Conservation (phyloP, 2,329 filamentous ascomycete species). For the Aspergillus arachidicola region DNA sequence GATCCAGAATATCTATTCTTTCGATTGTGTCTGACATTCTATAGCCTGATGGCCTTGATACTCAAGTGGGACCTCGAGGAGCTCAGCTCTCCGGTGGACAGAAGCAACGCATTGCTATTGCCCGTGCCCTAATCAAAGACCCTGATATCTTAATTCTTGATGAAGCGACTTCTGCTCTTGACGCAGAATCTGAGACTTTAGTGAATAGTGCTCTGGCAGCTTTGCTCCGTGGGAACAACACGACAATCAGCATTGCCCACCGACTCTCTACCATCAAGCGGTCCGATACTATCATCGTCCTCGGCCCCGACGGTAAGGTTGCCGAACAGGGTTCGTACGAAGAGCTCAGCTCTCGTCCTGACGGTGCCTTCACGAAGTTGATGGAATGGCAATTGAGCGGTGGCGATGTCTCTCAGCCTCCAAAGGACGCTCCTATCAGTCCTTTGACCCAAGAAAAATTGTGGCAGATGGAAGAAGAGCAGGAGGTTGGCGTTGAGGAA, state of each 20-base stretch:
- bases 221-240: slow-evolving; percentile 83
- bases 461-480: slow-evolving; percentile 48
- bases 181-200: slow-evolving; percentile 94
- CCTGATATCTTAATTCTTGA: slow-evolving; percentile 97
- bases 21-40: slow-evolving; percentile 15
- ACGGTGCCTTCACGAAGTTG: slow-evolving; percentile 87
- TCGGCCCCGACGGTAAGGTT: slow-evolving; percentile 82
- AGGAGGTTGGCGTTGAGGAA: slow-evolving; percentile 35
- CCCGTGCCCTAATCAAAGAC: slow-evolving; percentile 88
- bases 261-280: slow-evolving; percentile 94
- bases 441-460: slow-evolving; percentile 53
- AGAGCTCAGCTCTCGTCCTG: slow-evolving; percentile 69
- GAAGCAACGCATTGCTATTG: slow-evolving; percentile 97
- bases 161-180: slow-evolving; percentile 92
- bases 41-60: slow-evolving; percentile 87
- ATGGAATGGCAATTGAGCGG: slow-evolving; percentile 99
- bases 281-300: slow-evolving; percentile 90
- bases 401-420: slow-evolving; percentile 57
- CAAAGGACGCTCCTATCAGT: slow-evolving; percentile 26
- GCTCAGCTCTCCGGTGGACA: slow-evolving; percentile 94
- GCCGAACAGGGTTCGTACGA: slow-evolving; percentile 87
- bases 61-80: slow-evolving; percentile 86
- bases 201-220: slow-evolving; percentile 87
- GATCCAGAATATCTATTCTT: background rate
- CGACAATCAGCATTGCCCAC: slow-evolving; percentile 97